Evolutionary conservation across 495 filamentous ascomycete species (phyloP).

Genomic region (Tetracladium marchalianum): DNA sequence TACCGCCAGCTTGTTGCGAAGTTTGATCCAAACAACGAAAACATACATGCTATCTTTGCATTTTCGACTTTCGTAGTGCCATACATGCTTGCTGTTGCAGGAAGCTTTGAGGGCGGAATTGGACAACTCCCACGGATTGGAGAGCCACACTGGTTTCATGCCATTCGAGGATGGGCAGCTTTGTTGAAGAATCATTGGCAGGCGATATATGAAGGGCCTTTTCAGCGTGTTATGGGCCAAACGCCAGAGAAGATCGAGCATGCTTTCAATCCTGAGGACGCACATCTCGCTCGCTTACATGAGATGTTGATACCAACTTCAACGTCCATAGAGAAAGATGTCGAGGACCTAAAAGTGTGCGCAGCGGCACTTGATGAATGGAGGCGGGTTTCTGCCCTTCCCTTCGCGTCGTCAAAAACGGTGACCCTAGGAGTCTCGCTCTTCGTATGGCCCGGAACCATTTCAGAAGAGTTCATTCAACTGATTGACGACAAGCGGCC

Average conservation of each 20-base stretch:
- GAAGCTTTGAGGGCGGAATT: not conserved
- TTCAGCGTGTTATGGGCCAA: not conserved
- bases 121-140: conserved; percentile 4
- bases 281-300: not conserved
- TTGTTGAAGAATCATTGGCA: not conserved
- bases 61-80: conserved; percentile 21
- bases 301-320: not conserved
- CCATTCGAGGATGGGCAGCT: conserved; percentile 1
- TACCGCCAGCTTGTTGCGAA: conserved; percentile 5
- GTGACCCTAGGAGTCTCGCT: conserved; percentile 7
- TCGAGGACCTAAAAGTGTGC: conserved; percentile 16
- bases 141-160: conserved; percentile 10
- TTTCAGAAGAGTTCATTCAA: conserved; percentile 21
- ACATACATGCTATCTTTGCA: conserved; percentile 5
- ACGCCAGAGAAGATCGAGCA: not conserved
- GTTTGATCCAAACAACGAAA: not conserved
- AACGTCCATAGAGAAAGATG: conserved; percentile 12
- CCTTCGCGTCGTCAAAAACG: conserved; percentile 12
- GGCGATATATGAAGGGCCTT: not conserved
- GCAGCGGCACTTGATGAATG: not conserved
- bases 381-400: conserved; percentile 13
- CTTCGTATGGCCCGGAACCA: conserved; percentile 26
- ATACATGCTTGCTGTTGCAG: conserved; percentile 12
- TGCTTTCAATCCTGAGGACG: conserved; percentile 4
- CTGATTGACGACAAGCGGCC: conserved; percentile 24